These are phyloP conservation scores for Pontederia crassipes DNA, from an alignment of 176 grass and related monocot genomes.

Conservation along the genomic window DNA sequence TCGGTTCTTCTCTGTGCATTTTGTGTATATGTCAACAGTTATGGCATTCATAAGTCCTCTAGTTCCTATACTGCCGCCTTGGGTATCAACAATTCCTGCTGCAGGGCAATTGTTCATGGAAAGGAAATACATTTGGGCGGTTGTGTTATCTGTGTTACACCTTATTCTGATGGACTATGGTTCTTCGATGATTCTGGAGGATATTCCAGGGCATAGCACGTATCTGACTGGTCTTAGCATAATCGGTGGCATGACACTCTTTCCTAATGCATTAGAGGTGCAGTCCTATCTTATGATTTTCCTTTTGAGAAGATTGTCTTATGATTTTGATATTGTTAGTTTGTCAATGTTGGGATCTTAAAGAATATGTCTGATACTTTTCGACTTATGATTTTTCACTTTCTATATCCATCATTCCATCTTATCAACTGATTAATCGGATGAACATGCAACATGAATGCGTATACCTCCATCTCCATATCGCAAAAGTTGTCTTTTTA, in stretches of 20 bases:
- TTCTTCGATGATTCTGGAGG: slow-evolving; percentile 72
- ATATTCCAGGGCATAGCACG: slow-evolving; percentile 87
- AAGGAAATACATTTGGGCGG: slow-evolving; percentile 58
- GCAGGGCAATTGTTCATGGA: slow-evolving; percentile 56
- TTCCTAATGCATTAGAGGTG: slow-evolving; percentile 91
- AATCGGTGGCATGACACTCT: slow-evolving; percentile 82
- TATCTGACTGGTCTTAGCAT: slow-evolving; percentile 93
- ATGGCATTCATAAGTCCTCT: slow-evolving; percentile 67
- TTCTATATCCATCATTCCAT: too few species aligned
- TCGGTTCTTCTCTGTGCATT: slow-evolving; percentile 81
- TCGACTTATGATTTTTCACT: not conserved
- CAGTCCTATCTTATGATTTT: not conserved
- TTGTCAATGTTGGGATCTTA: not conserved
- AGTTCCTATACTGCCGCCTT: slow-evolving; percentile 69
- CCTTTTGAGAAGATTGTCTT: not conserved
- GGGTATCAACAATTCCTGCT: slow-evolving; percentile 62
- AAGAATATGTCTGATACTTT: not conserved
- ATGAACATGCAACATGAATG: too few species aligned
- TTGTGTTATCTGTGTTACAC: slow-evolving; percentile 51
- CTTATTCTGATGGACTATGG: slow-evolving; percentile 86
- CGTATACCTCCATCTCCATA: too few species aligned
- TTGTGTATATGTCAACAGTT: slow-evolving; percentile 73
- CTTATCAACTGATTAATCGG: too few species aligned
- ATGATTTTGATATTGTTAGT: not conserved
- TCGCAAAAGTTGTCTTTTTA: too few species aligned